These are phyloP conservation scores for Quercus cerris DNA, from an alignment of 306 rosid species.

Conservation along the genomic window DNA sequence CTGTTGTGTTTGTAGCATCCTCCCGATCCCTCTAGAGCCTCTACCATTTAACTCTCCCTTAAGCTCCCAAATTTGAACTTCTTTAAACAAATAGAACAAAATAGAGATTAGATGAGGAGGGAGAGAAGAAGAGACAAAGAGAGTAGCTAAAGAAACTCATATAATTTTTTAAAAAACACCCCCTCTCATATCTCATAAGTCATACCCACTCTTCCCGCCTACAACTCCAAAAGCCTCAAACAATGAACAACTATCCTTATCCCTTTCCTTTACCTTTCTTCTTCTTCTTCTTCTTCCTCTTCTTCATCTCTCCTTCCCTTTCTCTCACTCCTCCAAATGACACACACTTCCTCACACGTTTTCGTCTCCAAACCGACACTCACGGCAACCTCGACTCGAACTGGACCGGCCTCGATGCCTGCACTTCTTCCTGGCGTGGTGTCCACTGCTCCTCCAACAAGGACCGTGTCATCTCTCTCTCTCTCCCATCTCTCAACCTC, in stretches of 20 bases:
- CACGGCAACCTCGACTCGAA: conserved; percentile 73
- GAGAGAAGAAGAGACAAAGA: not conserved
- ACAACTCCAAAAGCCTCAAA: conserved; percentile 10
- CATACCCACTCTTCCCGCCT: conserved; percentile 29
- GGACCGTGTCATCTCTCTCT: conserved; percentile 49
- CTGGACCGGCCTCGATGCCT: conserved; percentile 78
- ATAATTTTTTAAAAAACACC: conserved; percentile 4
- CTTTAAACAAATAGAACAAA: not conserved
- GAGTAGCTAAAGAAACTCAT: not conserved
- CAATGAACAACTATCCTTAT: conserved; percentile 32
- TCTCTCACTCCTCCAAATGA: conserved; percentile 41
- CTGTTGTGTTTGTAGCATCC: too few relatives aligned
- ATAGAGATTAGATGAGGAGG: not conserved
- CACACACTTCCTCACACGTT: conserved; percentile 58
- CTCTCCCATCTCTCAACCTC: conserved; percentile 74
- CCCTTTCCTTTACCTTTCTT: not conserved
- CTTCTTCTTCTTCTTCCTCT: conserved; percentile 1
- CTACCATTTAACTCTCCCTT: too few relatives aligned
- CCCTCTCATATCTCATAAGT: conserved; percentile 1
- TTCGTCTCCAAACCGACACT: conserved; percentile 59
- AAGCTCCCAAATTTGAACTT: not conserved
- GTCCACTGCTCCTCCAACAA: conserved; percentile 50
- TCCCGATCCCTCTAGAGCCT: too few relatives aligned
- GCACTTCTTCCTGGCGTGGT: conserved; percentile 71
- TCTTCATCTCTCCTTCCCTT: conserved; percentile 10